Percentiles rank a stretch among this genome's conserved stretches.
Conservation (phyloP, 495 filamentous ascomycete genomes). For the Stereocaulon alpinum region DNA sequence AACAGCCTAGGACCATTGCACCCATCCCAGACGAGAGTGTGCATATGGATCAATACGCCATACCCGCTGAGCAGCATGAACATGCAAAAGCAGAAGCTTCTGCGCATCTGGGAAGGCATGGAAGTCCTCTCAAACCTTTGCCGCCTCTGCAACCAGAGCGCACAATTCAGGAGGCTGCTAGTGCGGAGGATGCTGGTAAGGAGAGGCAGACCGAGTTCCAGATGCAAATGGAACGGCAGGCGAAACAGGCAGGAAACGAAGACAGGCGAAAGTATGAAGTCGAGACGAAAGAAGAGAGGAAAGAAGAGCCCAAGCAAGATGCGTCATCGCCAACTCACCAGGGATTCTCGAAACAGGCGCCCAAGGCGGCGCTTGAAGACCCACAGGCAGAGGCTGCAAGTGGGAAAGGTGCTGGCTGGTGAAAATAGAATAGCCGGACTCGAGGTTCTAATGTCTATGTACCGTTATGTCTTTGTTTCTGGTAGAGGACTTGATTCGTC, state of each 20-base stretch:
- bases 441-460: not conserved
- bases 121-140: not conserved
- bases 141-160: not conserved
- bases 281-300: not conserved
- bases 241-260: not conserved
- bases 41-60: conserved; percentile 8
- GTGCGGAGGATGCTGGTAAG: not conserved
- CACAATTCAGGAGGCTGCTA: not conserved
- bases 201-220: conserved; percentile 10
- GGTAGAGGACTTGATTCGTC: not conserved
- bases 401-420: conserved; percentile 3
- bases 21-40: not conserved
- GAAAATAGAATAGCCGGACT: not conserved
- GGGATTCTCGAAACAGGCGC: not conserved
- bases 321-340: not conserved
- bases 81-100: conserved; percentile 15
- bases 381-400: not conserved
- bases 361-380: not conserved
- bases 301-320: not conserved
- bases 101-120: conserved; percentile 15
- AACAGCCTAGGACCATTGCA: not conserved
- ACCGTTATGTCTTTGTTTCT: not conserved
- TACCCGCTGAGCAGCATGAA: conserved; percentile 5
- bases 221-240: conserved; percentile 12
- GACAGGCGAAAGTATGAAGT: not conserved